These are phyloP conservation scores for Chamaecyparis obtusa DNA, from an alignment of 75 land plant species.

Conservation along the genomic window DNA sequence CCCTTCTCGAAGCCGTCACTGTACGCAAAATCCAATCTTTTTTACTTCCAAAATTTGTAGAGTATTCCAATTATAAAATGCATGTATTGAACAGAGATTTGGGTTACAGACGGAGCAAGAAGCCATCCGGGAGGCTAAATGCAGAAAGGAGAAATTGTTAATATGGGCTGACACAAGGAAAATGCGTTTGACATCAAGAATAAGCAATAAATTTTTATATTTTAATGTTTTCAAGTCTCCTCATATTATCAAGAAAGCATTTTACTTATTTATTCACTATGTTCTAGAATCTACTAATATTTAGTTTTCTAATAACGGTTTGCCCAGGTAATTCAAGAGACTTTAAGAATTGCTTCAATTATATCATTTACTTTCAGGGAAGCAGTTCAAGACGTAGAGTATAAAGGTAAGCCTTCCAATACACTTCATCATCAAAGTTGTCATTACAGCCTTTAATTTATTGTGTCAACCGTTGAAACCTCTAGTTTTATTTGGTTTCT, in stretches of 20 bases:
- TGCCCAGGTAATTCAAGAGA: constrained; percentile 68
- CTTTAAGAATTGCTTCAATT: constrained; percentile 57
- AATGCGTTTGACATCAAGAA: constrained; percentile 77
- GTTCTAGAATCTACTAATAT: too few relatives aligned
- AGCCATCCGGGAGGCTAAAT: constrained; percentile 30
- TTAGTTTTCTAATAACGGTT: background rate
- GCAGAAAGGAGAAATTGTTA: constrained; percentile 14
- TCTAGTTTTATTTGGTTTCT: background rate
- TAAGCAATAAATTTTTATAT: constrained; percentile 26
- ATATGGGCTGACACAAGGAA: constrained; percentile 75
- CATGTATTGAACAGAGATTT: background rate
- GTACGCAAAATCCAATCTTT: constrained; percentile 18
- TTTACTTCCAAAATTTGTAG: too few relatives aligned
- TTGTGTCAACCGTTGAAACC: background rate
- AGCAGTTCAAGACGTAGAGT: constrained; percentile 66
- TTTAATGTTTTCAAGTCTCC: background rate
- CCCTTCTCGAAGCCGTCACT: constrained; percentile 42
- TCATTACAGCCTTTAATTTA: background rate
- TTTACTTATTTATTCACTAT: too few relatives aligned
- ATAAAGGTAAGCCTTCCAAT: constrained; percentile 30
- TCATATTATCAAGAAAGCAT: too few relatives aligned
- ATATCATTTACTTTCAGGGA: constrained; percentile 74
- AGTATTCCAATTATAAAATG: background rate
- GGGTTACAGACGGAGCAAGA: constrained; percentile 45
- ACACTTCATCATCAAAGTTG: background rate